Base-by-base conservation (phyloP, 2,329 filamentous ascomycete genomes). In the Calonectria honghensis region DNA sequence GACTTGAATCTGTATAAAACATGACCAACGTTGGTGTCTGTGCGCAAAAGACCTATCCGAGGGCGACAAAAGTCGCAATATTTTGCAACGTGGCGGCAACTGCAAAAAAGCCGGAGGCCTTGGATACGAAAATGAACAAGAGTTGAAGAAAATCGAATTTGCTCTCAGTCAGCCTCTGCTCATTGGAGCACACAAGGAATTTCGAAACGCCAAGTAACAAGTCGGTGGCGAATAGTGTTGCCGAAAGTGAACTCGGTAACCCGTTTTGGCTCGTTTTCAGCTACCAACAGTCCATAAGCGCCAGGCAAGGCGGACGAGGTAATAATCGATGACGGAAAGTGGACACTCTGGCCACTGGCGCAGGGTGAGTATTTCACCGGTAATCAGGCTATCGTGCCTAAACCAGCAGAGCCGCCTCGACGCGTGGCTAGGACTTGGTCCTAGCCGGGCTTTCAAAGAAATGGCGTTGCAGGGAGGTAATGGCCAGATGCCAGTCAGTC, bases 191-290 rank as follows among this genome's bases (percentile, higher is more conserved):
- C 51, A 39, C 18, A 51, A 16, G 6, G 29, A 24, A 24, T 39
- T 2, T 50, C 6, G n/a, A 18, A 63, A 18, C 11, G 13, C 31
- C 51, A 41, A 29, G 32, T 35, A 16, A 70, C 18, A 27, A 31
- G 59, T 52, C 10, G 52, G 69, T 76, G 61, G 72, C 75, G 57
- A 64, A 54, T 14, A 18, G 61, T 50, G 50, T 45, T 45, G 24
- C 52, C 45, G 39, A 45, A 29, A 51, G 59, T 29, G 27, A 24
- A 6, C 37, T 63, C 32, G 64, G 51, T 66, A 67, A 24, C 75
- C 27, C 27, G 45, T 31, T 52, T 50, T 75, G 75, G 77, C 67
- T 76, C 75, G 67, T 37, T 41, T 63, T 67, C 48, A 51, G 65
- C 67, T 63, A 29, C 39, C 61, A 66, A 54, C 11, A 24, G 35